Evolutionary conservation across 352 stramenopile species (phyloP), one percentile per base, ranked within the genome.

Genomic region (Elongisporangium undulatum): DNA sequence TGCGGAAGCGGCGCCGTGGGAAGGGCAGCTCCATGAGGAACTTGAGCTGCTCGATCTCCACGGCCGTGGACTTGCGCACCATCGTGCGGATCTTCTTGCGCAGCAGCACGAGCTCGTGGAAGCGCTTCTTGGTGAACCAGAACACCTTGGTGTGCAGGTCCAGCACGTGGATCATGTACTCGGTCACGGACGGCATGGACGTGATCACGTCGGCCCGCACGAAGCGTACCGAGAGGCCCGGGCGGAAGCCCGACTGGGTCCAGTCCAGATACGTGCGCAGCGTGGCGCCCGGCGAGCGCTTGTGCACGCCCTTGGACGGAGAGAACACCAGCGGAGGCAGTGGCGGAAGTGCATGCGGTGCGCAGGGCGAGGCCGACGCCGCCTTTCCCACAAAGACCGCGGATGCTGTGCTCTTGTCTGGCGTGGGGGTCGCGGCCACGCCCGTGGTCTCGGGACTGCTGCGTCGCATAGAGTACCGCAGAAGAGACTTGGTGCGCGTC

Each of bases 81-180:
- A 82, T 73, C 38, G 64, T 63, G 24, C 80, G 79, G 38, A 77
- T 73, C 70, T 82, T 87, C 16, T 85, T 82, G 21, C 84, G 77
- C 17, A 94, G 74, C 53, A 74, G 61, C 57, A 82, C 87, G 51
- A 93, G 76, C 41, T 94, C 84, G 29, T 75, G 77, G 53, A 88
- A 94, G 9, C 80, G 80, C 62, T 94, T 94, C 59, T 89, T 90
- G 2, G 78, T 79, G 57, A 89, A 84, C 84, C 84, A 94, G 52
- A 94, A 90, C 17, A 94, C 84, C 59, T 86, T 83, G 4, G 84
- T 94, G 66, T 91, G 77, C 19, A 91, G 53, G 50, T 94, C 84
- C 29, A 87, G 72, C 4, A 94, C 78, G 49, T 94, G 80, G 15
- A 94, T 38, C 7, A 90, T 72, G 60, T 92, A 94, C 55, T 94